Evolutionary conservation across 2,329 filamentous ascomycete genomes (phyloP).

Genomic region (Fusarium xylarioides): DNA sequence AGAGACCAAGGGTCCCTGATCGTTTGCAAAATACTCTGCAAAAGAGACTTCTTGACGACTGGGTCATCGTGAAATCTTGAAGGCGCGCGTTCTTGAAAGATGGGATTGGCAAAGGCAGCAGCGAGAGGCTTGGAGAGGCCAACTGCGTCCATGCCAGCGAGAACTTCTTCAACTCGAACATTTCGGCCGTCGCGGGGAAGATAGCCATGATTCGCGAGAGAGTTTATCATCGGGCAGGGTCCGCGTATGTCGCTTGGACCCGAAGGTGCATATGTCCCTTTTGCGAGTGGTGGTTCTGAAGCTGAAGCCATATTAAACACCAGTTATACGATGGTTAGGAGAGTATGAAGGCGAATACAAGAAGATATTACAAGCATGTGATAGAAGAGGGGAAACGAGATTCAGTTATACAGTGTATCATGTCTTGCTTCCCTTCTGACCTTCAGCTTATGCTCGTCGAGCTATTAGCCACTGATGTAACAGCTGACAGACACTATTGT

Average conservation of each 20-base stretch:
- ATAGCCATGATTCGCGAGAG: conserved; percentile 41
- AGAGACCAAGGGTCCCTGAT: conserved; percentile 33
- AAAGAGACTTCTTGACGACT: background rate
- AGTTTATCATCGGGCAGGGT: conserved; percentile 39
- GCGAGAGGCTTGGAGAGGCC: conserved; percentile 35
- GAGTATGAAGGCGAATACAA: background rate
- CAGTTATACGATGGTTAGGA: background rate
- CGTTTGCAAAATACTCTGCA: conserved; percentile 7
- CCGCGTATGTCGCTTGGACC: conserved; percentile 32
- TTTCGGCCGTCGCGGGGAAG: conserved; percentile 36
- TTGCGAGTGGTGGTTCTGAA: conserved; percentile 13
- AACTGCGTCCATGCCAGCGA: conserved; percentile 23
- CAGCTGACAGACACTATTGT: conserved; percentile 2
- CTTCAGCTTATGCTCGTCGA: background rate
- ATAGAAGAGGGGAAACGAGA: background rate
- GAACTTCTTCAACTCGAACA: conserved; percentile 25
- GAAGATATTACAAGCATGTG: background rate
- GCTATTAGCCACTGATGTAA: background rate
- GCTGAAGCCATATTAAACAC: conserved; percentile 12
- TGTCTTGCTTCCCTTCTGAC: background rate
- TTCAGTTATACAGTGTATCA: background rate
- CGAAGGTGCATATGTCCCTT: conserved; percentile 30
- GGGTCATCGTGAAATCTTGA: conserved; percentile 9
- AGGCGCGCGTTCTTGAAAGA: conserved; percentile 31
- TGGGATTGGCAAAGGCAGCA: conserved; percentile 33